phyloP scores from a whole-genome alignment of 306 rosid species.

The Trifolium pratense region DNA sequence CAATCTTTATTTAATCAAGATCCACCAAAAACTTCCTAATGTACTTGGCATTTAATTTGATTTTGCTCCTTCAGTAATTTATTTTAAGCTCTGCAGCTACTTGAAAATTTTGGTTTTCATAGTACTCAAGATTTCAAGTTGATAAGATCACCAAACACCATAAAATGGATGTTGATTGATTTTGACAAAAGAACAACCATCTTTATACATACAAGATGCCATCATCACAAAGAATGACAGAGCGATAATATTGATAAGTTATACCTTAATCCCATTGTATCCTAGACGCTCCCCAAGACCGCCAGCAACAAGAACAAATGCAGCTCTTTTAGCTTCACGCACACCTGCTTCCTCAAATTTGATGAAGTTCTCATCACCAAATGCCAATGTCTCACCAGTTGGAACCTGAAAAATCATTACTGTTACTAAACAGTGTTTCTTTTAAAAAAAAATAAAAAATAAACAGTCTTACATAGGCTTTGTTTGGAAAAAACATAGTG shows the following conservation, averaged over 20 bases:
- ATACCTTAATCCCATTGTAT: constrained; percentile 93
- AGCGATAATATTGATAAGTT: background rate
- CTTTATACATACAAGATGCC: background rate
- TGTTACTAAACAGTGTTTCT: no score
- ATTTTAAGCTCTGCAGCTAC: background rate
- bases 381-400: constrained; percentile 70
- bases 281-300: constrained; percentile 99
- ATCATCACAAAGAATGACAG: constrained; percentile 14
- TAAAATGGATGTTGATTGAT: constrained; percentile 4
- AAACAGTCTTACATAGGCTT: background rate
- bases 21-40: background rate
- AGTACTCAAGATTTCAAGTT: background rate
- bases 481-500: no score
- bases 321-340: constrained; percentile 74
- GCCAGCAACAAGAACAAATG: constrained; percentile 99
- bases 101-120: background rate
- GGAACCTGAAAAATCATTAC: constrained; percentile 74
- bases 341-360: constrained; percentile 83
- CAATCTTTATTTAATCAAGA: background rate
- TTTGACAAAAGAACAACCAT: constrained; percentile 15
- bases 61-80: background rate
- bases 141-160: constrained; percentile 13
- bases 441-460: no score
- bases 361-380: constrained; percentile 73
- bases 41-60: background rate